Conservation (phyloP, 2,329 filamentous ascomycete genomes). For the Colletotrichum caudatum region DNA sequence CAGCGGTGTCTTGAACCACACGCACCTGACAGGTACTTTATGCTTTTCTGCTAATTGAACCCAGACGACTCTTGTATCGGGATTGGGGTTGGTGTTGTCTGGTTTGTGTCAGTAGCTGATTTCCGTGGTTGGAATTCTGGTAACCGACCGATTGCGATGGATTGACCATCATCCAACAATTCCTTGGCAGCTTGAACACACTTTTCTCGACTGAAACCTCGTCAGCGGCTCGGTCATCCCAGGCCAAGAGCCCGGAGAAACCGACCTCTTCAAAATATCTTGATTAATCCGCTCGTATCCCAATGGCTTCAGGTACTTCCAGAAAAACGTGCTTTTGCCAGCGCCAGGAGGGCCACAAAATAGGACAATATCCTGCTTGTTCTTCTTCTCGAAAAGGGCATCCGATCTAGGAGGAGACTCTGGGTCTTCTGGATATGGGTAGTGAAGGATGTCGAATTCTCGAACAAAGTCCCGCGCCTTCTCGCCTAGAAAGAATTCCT, state of each 20-base stretch:
- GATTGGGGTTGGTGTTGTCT: slow-evolving; percentile 97
- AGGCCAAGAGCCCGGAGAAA: slow-evolving; percentile 40
- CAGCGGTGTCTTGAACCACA: slow-evolving; percentile 82
- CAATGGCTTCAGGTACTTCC: slow-evolving; percentile 79
- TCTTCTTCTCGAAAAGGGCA: slow-evolving; percentile 69
- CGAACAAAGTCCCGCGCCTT: slow-evolving; percentile 73
- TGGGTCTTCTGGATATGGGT: slow-evolving; percentile 57
- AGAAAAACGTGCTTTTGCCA: slow-evolving; percentile 93
- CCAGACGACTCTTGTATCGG: slow-evolving; percentile 83
- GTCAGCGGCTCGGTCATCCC: slow-evolving; percentile 39
- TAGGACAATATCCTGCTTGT: slow-evolving; percentile 79
- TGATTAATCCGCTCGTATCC: slow-evolving; percentile 91
- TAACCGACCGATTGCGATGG: slow-evolving; percentile 81
- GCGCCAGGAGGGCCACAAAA: slow-evolving; percentile 91
- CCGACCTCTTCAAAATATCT: slow-evolving; percentile 80
- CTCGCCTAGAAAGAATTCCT: slow-evolving; percentile 88
- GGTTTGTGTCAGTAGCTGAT: slow-evolving; percentile 7
- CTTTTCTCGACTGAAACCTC: slow-evolving; percentile 62
- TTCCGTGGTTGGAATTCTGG: no score
- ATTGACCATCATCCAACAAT: slow-evolving; percentile 71
- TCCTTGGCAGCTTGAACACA: slow-evolving; percentile 80
- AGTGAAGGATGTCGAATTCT: slow-evolving; percentile 76
- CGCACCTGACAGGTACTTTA: slow-evolving; percentile 82
- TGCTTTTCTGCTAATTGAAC: slow-evolving; percentile 77
- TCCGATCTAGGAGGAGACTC: slow-evolving; percentile 44